Base-by-base conservation (phyloP, 2,329 filamentous ascomycete genomes). In the Aspergillus eucalypticola region DNA sequence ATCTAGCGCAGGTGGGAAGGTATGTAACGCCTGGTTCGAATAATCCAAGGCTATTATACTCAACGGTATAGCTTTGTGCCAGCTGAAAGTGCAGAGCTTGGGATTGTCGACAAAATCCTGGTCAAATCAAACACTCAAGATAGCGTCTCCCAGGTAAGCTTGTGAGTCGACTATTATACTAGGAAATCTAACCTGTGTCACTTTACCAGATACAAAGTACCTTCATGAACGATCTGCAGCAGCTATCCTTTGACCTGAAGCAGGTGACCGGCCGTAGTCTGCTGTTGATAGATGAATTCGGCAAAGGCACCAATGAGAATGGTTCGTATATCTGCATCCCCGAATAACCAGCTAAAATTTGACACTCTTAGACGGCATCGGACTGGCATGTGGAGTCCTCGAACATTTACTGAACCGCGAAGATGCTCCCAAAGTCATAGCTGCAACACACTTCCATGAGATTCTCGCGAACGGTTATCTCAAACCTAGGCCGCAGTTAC, bases 201-300 rank as follows among this genome's bases (percentile, higher is more conserved):
- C 35, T 11, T 6, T 19, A 21, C 5, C 65, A 83, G 73, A 79
- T 82, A 8, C 86, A 89, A 69, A 89, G 86, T 67, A 85, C 86
- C 4, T 90, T 90, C 73, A 88, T 88, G 85, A 91, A 91, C 55
- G 95, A 99, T 68, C 76, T 99, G 17, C 91, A 95, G 67, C 94
- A 99, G 70, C 87, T 95, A 10, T 88, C 90, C 0, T 84, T 95
- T 58, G 87, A 90, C 0, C 81, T 95, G 53, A 90, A 84, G 60
- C 84, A 91, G 56, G 87, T 89, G 3, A 96, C 92, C 0, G 80
- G 84, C 11, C 84, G 86, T 51, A 97, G 91, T 69, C 80, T 99
- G 5, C 74, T 99, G 1, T 81, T 99, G n/a, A 86, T 98, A 48
- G 95, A 99, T 68, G 95, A 99, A 70, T 98, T 99, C 68, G 87